phyloP scores from a whole-genome alignment of 2,329 filamentous ascomycete species.

The Colletotrichum viniferum region DNA sequence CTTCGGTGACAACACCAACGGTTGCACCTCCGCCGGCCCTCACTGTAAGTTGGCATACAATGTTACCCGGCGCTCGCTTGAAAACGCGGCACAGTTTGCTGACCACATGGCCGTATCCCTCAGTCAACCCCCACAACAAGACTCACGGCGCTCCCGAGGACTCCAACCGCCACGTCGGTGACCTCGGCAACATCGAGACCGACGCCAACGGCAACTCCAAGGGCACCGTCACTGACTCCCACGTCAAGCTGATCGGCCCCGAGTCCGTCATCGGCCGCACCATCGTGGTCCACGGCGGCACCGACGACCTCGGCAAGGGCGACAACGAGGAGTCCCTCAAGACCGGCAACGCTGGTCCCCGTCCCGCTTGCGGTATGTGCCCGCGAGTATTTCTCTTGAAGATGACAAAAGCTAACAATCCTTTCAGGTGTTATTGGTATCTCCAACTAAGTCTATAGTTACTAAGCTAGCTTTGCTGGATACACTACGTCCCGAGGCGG shows the following conservation, averaged over 20 bases:
- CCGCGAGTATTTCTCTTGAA: background rate
- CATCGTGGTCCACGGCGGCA: conserved; percentile 91
- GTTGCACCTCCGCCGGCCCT: conserved; percentile 96
- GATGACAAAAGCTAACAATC: background rate
- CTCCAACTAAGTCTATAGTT: conserved; percentile 60
- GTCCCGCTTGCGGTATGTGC: conserved; percentile 88
- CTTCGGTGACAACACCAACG: conserved; percentile 99
- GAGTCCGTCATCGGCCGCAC: conserved; percentile 96
- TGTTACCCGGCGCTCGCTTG: background rate
- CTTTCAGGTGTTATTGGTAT: conserved; percentile 83
- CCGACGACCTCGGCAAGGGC: conserved; percentile 95
- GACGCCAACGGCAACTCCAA: conserved; percentile 90
- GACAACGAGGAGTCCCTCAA: conserved; percentile 94
- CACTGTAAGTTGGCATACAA: conserved; percentile 74
- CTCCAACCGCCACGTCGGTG: conserved; percentile 89
- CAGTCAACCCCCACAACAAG: conserved; percentile 96
- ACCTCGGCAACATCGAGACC: conserved; percentile 96
- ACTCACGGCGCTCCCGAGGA: conserved; percentile 87
- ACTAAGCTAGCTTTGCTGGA: background rate
- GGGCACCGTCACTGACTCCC: conserved; percentile 78
- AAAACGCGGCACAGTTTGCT: background rate
- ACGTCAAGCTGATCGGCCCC: conserved; percentile 94
- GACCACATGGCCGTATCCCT: background rate
- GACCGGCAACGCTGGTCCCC: conserved; percentile 93
- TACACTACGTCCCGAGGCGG: background rate